Percentiles rank a stretch among this genome's conserved stretches.
These are phyloP conservation scores for Macaranga tanarius DNA, from an alignment of 441 rosid genomes.

Conservation along the genomic window DNA sequence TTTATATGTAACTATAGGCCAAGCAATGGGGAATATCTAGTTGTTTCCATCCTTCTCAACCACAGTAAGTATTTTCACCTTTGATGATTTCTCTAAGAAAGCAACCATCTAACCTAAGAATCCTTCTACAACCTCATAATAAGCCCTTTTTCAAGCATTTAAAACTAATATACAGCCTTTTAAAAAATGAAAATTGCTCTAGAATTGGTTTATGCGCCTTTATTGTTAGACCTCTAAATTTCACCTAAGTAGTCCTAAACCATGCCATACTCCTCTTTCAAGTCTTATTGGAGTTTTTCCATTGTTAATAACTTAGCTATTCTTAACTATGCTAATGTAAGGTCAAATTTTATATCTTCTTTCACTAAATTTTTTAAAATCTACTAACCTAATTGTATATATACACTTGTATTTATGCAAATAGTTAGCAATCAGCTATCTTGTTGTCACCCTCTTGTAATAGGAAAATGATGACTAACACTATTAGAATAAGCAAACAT, in stretches of 20 bases:
- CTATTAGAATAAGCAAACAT: too few species aligned
- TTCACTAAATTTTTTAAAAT: too few species aligned
- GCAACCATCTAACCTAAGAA: background rate
- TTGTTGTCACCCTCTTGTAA: background rate
- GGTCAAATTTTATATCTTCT: too few species aligned
- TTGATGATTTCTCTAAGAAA: background rate
- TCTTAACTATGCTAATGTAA: too few species aligned
- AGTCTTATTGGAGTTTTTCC: too few species aligned
- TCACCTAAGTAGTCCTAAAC: too few species aligned
- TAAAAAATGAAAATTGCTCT: background rate
- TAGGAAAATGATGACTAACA: too few species aligned
- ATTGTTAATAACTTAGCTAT: too few species aligned
- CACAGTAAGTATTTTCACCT: background rate
- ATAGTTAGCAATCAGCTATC: too few species aligned
- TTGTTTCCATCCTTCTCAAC: background rate
- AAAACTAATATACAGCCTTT: background rate
- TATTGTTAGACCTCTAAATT: background rate
- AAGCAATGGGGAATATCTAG: background rate
- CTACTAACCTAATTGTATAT: too few species aligned
- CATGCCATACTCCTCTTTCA: too few species aligned
- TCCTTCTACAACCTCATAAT: background rate
- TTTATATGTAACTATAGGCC: background rate
- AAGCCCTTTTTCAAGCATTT: background rate
- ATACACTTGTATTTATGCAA: too few species aligned
- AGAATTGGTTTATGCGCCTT: background rate